Conservation (phyloP, 306 rosid genomes). For the Castanea mollissima region DNA sequence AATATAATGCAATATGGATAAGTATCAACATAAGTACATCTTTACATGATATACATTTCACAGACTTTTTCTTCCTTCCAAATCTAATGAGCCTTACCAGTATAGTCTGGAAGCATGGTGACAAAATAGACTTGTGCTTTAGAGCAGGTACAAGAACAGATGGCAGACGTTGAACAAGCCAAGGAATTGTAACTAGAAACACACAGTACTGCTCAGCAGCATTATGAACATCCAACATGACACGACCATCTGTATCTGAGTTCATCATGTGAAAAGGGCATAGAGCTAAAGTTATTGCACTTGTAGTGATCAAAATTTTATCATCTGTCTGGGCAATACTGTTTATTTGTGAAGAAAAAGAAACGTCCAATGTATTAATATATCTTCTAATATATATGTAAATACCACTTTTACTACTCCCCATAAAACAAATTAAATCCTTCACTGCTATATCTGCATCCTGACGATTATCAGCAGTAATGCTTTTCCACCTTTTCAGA, state of each 20-base stretch:
- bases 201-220: slow-evolving; percentile 62
- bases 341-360: slow-evolving; percentile 34
- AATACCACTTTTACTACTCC: slow-evolving; percentile 59
- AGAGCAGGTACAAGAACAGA: slow-evolving; percentile 74
- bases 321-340: slow-evolving; percentile 51
- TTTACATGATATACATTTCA: slow-evolving; percentile 3
- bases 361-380: slow-evolving; percentile 47
- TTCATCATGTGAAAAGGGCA: slow-evolving; percentile 65
- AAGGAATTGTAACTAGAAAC: slow-evolving; percentile 71
- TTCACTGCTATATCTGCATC: slow-evolving; percentile 61
- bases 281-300: slow-evolving; percentile 80
- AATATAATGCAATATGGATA: slow-evolving; percentile 2
- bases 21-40: background rate
- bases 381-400: slow-evolving; percentile 68
- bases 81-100: slow-evolving; percentile 66
- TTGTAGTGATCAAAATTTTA: slow-evolving; percentile 67
- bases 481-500: slow-evolving; percentile 70
- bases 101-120: slow-evolving; percentile 72
- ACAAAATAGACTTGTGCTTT: slow-evolving; percentile 76
- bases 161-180: slow-evolving; percentile 72
- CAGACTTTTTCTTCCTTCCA: slow-evolving; percentile 4
- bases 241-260: slow-evolving; percentile 35
- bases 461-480: slow-evolving; percentile 34
- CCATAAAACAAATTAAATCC: slow-evolving; percentile 64
- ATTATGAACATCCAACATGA: slow-evolving; percentile 42